Percentiles rank a stretch among this genome's conserved stretches.
Conservation (phyloP, 2,329 filamentous ascomycete species). For the Karstenula rhodostoma region DNA sequence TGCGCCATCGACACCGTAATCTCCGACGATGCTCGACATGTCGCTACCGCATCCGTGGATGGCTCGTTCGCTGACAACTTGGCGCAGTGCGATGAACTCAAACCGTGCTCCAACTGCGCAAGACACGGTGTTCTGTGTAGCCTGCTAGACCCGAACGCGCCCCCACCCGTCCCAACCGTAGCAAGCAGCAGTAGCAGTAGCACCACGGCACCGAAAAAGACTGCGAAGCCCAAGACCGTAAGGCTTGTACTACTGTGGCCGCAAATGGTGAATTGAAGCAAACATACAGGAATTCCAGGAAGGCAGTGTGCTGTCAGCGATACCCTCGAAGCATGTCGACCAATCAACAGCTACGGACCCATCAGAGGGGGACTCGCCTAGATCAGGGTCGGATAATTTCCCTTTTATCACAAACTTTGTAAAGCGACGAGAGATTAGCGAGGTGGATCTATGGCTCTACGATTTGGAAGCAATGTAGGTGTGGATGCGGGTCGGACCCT, state of each 20-base stretch:
- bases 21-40: slow-evolving; percentile 9
- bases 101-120: slow-evolving; percentile 48
- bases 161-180: slow-evolving; percentile 22
- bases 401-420: slow-evolving; percentile 44
- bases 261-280: slow-evolving; percentile 8
- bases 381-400: slow-evolving; percentile 39
- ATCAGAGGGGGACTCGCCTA: slow-evolving; percentile 36
- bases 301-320: slow-evolving; percentile 26
- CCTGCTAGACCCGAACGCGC: slow-evolving; percentile 36
- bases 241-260: slow-evolving; percentile 10
- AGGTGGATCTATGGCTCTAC: slow-evolving; percentile 40
- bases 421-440: slow-evolving; percentile 28
- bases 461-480: slow-evolving; percentile 47
- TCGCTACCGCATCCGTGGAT: slow-evolving; percentile 14
- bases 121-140: slow-evolving; percentile 49
- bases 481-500: not conserved
- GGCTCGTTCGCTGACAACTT: slow-evolving; percentile 19
- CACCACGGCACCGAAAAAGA: slow-evolving; percentile 20
- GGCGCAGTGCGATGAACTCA: slow-evolving; percentile 48
- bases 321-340: slow-evolving; percentile 23
- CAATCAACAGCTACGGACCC: slow-evolving; percentile 14
- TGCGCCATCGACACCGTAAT: slow-evolving; percentile 8
- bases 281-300: slow-evolving; percentile 23
- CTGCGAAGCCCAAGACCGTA: slow-evolving; percentile 29
- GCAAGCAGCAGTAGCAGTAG: slow-evolving; percentile 17